Percentiles rank a stretch among this genome's conserved stretches.
Evolutionary conservation across 345 rosid genomes (phyloP).

Genomic region (Leavenworthia alabamica): DNA sequence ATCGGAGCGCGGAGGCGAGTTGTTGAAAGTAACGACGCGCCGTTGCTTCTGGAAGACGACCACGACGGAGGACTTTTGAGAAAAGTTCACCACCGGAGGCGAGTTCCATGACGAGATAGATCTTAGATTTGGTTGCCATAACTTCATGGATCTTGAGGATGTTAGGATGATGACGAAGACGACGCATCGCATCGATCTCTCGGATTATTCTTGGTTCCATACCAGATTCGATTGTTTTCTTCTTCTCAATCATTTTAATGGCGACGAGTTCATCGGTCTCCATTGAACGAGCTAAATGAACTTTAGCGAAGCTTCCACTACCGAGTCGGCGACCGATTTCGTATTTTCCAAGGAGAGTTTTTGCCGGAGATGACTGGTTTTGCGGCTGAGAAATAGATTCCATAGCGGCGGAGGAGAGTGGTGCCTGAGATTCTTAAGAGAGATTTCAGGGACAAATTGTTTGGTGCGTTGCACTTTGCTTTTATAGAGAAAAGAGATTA

Average conservation of each 20-base stretch:
- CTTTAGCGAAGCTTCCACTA: slow-evolving; percentile 77
- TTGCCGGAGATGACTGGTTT: slow-evolving; percentile 12
- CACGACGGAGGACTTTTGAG: slow-evolving; percentile 51
- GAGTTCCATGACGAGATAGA: slow-evolving; percentile 87
- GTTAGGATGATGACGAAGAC: slow-evolving; percentile 75
- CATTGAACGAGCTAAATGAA: slow-evolving; percentile 49
- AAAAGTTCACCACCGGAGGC: slow-evolving; percentile 82
- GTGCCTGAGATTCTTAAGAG: slow-evolving; percentile 26
- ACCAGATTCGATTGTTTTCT: slow-evolving; percentile 37
- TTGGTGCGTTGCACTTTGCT: neutral
- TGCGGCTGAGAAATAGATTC: slow-evolving; percentile 21
- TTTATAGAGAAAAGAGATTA: slow-evolving; percentile 8
- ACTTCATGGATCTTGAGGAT: slow-evolving; percentile 81
- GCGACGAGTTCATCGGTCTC: slow-evolving; percentile 45
- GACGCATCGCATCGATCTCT: slow-evolving; percentile 82
- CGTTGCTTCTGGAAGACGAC: slow-evolving; percentile 44
- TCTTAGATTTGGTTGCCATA: slow-evolving; percentile 79
- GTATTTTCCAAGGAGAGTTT: slow-evolving; percentile 56
- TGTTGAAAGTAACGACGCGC: slow-evolving; percentile 74
- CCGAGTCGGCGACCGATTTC: slow-evolving; percentile 61
- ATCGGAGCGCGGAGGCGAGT: slow-evolving; percentile 65
- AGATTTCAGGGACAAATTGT: slow-evolving; percentile 24
- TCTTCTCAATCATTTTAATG: slow-evolving; percentile 67
- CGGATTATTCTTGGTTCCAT: slow-evolving; percentile 64
- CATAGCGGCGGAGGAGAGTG: slow-evolving; percentile 21